Evolutionary conservation across 2,329 filamentous ascomycete species (phyloP).

Genomic region (Colletotrichum aenigma): DNA sequence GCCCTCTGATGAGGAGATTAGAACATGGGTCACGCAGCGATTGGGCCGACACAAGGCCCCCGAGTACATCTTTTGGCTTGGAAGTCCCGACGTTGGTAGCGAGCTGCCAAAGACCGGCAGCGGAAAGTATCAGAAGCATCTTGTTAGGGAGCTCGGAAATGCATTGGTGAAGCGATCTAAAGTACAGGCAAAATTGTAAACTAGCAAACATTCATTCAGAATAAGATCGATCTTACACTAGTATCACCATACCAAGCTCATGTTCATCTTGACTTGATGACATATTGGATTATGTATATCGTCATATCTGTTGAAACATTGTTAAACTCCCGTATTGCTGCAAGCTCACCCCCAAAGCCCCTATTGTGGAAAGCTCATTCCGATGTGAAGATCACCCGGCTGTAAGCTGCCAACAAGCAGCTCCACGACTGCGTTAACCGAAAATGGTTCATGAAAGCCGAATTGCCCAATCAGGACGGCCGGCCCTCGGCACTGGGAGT

Average conservation of each 20-base stretch:
- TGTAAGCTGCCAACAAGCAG: not conserved
- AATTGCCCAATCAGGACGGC: not conserved
- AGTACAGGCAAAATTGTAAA: not conserved
- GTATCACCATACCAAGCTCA: not conserved
- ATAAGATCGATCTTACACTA: not conserved
- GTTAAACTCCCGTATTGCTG: fast-evolving
- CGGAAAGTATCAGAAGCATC: not conserved
- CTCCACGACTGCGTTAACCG: not conserved
- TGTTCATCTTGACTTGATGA: not conserved
- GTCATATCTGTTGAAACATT: not conserved
- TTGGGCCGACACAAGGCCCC: not conserved
- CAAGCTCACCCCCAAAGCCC: not conserved
- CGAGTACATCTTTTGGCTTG: not conserved
- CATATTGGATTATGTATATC: not conserved
- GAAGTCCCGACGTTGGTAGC: not conserved
- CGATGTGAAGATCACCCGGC: not conserved
- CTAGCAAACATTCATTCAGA: not conserved
- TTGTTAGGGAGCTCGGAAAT: not conserved
- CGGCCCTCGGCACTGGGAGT: not conserved
- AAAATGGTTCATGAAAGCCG: not conserved
- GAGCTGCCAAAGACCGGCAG: not conserved
- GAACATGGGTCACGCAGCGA: not conserved
- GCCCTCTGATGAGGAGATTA: not conserved
- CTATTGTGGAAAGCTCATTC: not conserved
- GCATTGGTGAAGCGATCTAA: not conserved